Evolutionary conservation across 768 basidiomycete genomes (phyloP).

Genomic region (Calocybe gangraenosa): DNA sequence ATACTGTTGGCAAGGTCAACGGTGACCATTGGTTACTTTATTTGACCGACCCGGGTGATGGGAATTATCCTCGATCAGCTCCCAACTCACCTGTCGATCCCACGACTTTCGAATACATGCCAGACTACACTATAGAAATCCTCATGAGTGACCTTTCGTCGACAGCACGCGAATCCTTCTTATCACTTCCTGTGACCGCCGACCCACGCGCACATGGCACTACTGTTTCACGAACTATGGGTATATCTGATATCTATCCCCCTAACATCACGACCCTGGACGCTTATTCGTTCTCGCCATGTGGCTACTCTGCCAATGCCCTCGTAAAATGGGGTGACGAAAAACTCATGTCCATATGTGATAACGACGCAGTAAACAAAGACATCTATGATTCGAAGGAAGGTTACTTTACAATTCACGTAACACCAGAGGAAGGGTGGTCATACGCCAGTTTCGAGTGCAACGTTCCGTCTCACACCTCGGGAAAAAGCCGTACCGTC

Average conservation of each 20-base stretch:
- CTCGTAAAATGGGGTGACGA: constrained; percentile 63
- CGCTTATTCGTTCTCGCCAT: constrained; percentile 90
- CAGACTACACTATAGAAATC: constrained; percentile 96
- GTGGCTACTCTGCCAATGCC: constrained; percentile 95
- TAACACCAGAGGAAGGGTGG: constrained; percentile 97
- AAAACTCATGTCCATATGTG: neutral
- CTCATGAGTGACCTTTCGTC: constrained; percentile 91
- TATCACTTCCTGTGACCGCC: constrained; percentile 29
- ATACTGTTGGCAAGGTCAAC: constrained; percentile 96
- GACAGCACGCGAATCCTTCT: constrained; percentile 75
- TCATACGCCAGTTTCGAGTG: constrained; percentile 99
- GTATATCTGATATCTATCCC: constrained; percentile 82
- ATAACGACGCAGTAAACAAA: neutral
- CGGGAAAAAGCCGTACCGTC: constrained; percentile 24
- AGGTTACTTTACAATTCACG: constrained; percentile 98
- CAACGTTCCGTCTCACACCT: constrained; percentile 69
- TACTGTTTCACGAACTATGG: constrained; percentile 63
- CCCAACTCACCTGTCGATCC: constrained; percentile 10
- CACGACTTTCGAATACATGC: constrained; percentile 24
- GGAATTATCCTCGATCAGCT: constrained; percentile 8
- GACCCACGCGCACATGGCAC: constrained; percentile 44
- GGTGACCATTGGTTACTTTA: constrained; percentile 99
- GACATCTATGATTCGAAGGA: constrained; percentile 44
- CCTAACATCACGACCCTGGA: constrained; percentile 77
- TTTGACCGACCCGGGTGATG: constrained; percentile 60